Base-by-base conservation (phyloP, 2,329 filamentous ascomycete species). In the Exophiala alcalophila region DNA sequence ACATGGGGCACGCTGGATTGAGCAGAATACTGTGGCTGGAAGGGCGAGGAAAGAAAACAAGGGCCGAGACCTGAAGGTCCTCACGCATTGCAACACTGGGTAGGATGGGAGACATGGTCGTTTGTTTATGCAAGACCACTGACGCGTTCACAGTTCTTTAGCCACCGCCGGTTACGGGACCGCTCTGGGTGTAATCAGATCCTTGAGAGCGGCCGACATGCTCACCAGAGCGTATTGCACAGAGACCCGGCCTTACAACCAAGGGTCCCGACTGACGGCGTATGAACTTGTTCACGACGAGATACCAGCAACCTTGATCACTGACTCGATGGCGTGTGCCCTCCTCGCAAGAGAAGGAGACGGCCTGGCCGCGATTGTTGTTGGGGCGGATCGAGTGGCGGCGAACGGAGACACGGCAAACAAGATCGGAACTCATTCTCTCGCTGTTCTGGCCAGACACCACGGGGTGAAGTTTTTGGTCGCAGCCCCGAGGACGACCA, bases 31-130 rank as follows among this genome's bases (percentile, higher is more conserved):
- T 50, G 24, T 70, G 32, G 66, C 54, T 65, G 74, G 61, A 61
- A 73, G 51, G 63, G 74, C 52, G 58, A 72, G 61, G 58, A 47
- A 40, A 19, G 26, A 19, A 14, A 43, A 51, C 27, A 33, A 30
- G 15, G 25, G 16, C 31, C 72, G 66, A 56, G 71, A 73, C 53
- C 69, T 95, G 33, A 87, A 86, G n/a, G 83, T 98, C 29, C 69
- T 98, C 54, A 98, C 92, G 8, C 94, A 98, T 67, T 98, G 92
- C 74, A 98, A 98, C 65, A 98, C 92, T 15, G 92, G 92, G 81
- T 84, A 72, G 44, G 68, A 53, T 35, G 42, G 49, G 14, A 19
- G 14, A 23, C 20, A 40, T 32, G 25, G 14, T 38, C 19, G 18
- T 19, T 29, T 38, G 5, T 10, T n/a, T 19, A 19, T 19, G 27